Percentiles rank a stretch among this genome's conserved stretches.
Evolutionary conservation across 495 filamentous ascomycete genomes (phyloP).

Genomic region (Annulohypoxylon stygium): DNA sequence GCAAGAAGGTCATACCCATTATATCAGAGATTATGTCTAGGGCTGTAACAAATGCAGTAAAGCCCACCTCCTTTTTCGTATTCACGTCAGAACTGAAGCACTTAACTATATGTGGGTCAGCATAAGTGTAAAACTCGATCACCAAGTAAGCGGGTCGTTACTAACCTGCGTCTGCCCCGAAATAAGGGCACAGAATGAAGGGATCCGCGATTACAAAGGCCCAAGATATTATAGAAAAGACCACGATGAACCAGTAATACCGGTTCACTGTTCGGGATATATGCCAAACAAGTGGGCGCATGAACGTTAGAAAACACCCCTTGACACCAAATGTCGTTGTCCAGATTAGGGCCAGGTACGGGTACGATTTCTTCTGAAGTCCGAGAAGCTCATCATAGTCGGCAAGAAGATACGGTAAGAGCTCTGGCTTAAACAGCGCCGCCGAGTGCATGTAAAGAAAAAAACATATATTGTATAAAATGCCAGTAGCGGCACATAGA

Average conservation of each 20-base stretch:
- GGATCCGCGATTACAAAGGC: neutral
- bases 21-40: neutral
- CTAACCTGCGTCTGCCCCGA: neutral
- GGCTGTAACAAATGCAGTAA: neutral
- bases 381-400: neutral
- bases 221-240: neutral
- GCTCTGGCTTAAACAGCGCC: neutral
- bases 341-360: neutral
- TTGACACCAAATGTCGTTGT: neutral
- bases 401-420: neutral
- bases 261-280: neutral
- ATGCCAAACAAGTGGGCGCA: neutral
- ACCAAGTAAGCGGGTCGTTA: neutral
- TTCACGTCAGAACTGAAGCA: neutral
- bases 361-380: neutral
- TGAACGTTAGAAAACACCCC: neutral
- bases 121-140: neutral
- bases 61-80: neutral
- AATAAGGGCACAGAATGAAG: neutral
- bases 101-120: neutral
- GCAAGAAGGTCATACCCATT: neutral
- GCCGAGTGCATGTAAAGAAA: neutral
- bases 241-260: neutral
- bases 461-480: neutral
- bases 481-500: neutral